Evolutionary conservation across 2,329 filamentous ascomycete genomes (phyloP), one percentile per base, ranked within the genome.

Genomic region (Lecanosticta acicola): DNA sequence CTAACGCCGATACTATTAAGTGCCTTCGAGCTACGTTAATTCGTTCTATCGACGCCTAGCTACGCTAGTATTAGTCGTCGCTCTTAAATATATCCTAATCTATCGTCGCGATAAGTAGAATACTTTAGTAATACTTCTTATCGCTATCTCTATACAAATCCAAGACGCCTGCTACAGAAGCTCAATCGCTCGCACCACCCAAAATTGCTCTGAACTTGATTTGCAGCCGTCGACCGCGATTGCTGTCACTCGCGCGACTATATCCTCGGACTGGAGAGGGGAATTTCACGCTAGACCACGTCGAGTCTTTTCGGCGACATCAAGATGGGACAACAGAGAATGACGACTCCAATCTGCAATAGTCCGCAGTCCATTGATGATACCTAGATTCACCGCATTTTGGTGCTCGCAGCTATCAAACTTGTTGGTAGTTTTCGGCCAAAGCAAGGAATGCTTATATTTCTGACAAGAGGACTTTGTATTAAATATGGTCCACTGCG

Each of bases 401-500:
- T 18, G 7, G 34, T 29, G 2, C 43, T 45, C 35, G 43, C 35
- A 1, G 43, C 43, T 16, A 45, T 45, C 36, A 45, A 45, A 29
- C 35, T 45, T 13, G 19, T 45, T 3, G 16, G 17, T n/a, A 17
- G 5, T 3, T 11, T 45, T 13, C 36, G 36, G 11, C 43, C 43
- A 2, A 32, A 37, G 16, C 24, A 20, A 11, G 20, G 21, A 4
- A 34, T 20, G 17, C 13, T 45, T 2, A 1, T 47, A 11, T 33
- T 47, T 21, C 32, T 43, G 1, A 42, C 45, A 3, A 17, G 13
- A 8, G 24, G 17, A 11, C 32, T 47, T 20, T 47, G 39, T 26
- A 17, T 47, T 16, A 47, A 46, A 39, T 47, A 42, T 19, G 42
- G 41, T 9, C 37, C 41, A 24, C 19, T 41, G 14, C 36, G 20